A percentile compares a stretch with the other conserved stretches of the same genome.
Evolutionary conservation across 306 rosid species (phyloP).

Genomic region (Astragalus glycyphyllos): DNA sequence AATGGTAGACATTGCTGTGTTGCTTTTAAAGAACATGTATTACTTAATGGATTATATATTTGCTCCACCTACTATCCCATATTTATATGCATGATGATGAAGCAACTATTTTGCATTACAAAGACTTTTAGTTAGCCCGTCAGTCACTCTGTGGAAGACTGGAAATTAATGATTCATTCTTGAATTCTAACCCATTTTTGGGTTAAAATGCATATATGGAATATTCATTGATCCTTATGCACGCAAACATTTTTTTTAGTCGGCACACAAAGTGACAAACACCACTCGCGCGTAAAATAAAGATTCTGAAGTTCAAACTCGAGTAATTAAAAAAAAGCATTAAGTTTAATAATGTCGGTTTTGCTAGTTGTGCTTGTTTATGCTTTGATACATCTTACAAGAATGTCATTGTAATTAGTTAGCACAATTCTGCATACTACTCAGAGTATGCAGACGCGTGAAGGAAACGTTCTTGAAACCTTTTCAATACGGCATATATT

Average conservation of each 20-base stretch:
- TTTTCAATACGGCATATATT: not conserved
- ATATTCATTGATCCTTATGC: not conserved
- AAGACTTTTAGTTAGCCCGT: constrained; percentile 29
- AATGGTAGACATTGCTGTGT: constrained; percentile 10
- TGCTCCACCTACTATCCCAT: not conserved
- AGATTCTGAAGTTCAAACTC: too few relatives aligned
- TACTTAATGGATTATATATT: not conserved
- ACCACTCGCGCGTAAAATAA: too few relatives aligned
- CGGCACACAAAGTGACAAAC: too few relatives aligned
- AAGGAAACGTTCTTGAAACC: not conserved
- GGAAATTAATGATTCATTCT: not conserved
- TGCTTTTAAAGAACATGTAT: constrained; percentile 2
- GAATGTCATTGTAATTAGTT: too few relatives aligned
- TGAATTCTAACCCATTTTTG: not conserved
- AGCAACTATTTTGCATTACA: not conserved
- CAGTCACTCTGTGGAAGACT: constrained; percentile 18
- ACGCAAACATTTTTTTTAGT: too few relatives aligned
- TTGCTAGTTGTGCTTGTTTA: too few relatives aligned
- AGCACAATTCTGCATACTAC: too few relatives aligned
- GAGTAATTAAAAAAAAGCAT: too few relatives aligned
- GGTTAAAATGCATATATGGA: not conserved
- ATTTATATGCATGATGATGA: constrained; percentile 42
- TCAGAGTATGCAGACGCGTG: too few relatives aligned
- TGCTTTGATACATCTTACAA: too few relatives aligned
- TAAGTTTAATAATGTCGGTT: too few relatives aligned